phyloP scores from a whole-genome alignment of 73 alveolate genomes.

The Paramecium caudatum region DNA sequence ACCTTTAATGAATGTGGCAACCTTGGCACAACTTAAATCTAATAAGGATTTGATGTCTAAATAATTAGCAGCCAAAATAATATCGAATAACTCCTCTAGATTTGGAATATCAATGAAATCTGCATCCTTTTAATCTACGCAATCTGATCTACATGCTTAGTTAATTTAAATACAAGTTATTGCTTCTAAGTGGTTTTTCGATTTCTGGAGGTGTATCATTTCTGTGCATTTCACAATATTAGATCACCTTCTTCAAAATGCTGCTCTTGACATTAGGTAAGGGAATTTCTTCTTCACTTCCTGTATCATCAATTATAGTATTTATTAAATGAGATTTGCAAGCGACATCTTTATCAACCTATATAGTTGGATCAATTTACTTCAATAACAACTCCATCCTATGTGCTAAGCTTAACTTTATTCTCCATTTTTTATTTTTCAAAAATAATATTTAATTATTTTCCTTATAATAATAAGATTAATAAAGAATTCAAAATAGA shows the following conservation, averaged over 20 bases:
- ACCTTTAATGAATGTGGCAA: constrained; percentile 92
- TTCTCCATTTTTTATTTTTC: constrained; percentile 53
- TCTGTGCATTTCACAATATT: constrained; percentile 85
- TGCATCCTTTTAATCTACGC: constrained; percentile 92
- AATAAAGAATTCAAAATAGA: background rate
- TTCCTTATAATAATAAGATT: background rate
- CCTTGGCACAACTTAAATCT: constrained; percentile 95
- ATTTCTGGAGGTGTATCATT: constrained; percentile 90
- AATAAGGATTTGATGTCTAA: constrained; percentile 88
- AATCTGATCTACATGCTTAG: constrained; percentile 73
- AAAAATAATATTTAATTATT: background rate
- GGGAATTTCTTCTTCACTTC: constrained; percentile 91
- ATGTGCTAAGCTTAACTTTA: constrained; percentile 46
- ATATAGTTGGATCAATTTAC: background rate
- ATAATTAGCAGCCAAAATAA: constrained; percentile 95
- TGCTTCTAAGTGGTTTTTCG: constrained; percentile 93
- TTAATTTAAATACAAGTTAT: constrained; percentile 69
- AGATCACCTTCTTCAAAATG: constrained; percentile 88
- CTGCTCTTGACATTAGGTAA: constrained; percentile 93
- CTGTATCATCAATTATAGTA: constrained; percentile 81
- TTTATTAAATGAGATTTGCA: constrained; percentile 70
- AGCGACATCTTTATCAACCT: constrained; percentile 77
- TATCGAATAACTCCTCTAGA: constrained; percentile 88
- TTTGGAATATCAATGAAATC: constrained; percentile 89
- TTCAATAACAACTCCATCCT: constrained; percentile 53